Base-by-base conservation (phyloP, 176 grass and related monocot genomes). In the Aegilops longissima region DNA sequence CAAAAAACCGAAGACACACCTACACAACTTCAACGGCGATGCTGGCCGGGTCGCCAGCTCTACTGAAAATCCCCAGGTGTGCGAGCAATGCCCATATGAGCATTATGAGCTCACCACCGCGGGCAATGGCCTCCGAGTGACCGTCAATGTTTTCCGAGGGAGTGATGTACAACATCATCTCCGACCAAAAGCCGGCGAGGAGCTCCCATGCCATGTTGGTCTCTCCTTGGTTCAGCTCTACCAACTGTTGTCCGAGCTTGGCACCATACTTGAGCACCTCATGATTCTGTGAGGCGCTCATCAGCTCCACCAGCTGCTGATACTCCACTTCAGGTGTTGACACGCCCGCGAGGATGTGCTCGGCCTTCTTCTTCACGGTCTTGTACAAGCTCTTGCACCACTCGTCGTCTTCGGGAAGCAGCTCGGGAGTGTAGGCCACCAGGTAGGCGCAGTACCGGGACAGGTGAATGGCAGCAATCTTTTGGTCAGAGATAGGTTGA, bases 331-430 rank as follows among this genome's bases (percentile, higher is more conserved):
- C 69, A 7, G 70, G 9, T 4, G 21, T 23, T 10, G 76, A 2
- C 2, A n/a, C 31, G 0, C 3, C 0, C 30, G 9, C 14, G 0
- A 5, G 2, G 9, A 87, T 40, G 20, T 10, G 20, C 20, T 18
- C 18, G 4, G 68, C 35, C 49, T 78, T 61, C 73, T 87, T 87
- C 78, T 87, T 70, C 13, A 69, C n/a, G 0, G 2, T 47, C 1
- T 34, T 29, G 24, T 88, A 88, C 71, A 88, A 7, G 34, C 23
- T 30, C 17, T 16, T 77, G 79, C 79, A 58, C 80, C 86, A 88
- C 20, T 18, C 33, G 0, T 11, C 5, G 1, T 83, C 45, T 14
- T 83, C 80, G 0, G 80, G 80, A 13, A 87, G 85, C 9, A 81
- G 69, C 58, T 74, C 78, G 0, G 85, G 85, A 0, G 0, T 47